A percentile compares a stretch with the other conserved stretches of the same genome.
phyloP scores from a whole-genome alignment of 2,329 filamentous ascomycete genomes.

The Mycosphaerella arachidis region DNA sequence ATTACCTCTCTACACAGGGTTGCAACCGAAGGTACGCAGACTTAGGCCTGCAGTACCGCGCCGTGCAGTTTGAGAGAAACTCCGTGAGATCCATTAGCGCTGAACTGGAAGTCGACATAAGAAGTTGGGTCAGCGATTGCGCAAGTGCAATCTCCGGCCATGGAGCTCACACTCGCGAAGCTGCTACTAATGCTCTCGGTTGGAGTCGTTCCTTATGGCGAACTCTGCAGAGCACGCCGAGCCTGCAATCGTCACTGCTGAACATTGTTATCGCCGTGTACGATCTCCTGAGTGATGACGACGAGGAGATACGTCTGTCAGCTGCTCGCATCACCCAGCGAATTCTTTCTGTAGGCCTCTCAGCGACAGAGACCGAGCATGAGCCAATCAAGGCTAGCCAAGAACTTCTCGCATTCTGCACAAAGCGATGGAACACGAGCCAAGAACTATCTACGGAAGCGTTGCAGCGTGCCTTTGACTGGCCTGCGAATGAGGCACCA shows the following conservation, averaged over 20 bases:
- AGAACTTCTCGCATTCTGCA: slow-evolving; percentile 34
- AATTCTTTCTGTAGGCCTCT: slow-evolving; percentile 38
- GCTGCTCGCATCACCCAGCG: slow-evolving; percentile 51
- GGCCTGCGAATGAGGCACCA: neutral
- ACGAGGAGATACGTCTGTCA: slow-evolving; percentile 75
- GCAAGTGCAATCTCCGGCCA: slow-evolving; percentile 19
- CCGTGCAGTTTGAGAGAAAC: slow-evolving; percentile 8
- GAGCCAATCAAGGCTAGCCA: slow-evolving; percentile 49
- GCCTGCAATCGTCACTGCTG: slow-evolving; percentile 37
- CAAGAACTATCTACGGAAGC: slow-evolving; percentile 11
- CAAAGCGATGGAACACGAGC: slow-evolving; percentile 15
- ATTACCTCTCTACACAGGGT: neutral
- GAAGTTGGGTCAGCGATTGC: slow-evolving; percentile 13
- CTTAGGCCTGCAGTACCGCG: slow-evolving; percentile 17
- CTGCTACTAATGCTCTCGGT: slow-evolving; percentile 24
- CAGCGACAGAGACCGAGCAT: slow-evolving; percentile 23
- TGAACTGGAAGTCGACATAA: slow-evolving; percentile 1
- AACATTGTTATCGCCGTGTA: slow-evolving; percentile 64
- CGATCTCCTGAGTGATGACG: slow-evolving; percentile 79
- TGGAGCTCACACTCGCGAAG: slow-evolving; percentile 27
- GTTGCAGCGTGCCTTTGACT: slow-evolving; percentile 22
- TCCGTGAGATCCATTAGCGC: neutral
- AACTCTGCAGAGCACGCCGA: neutral
- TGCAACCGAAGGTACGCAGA: slow-evolving; percentile 22
- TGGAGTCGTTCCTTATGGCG: slow-evolving; percentile 20